Evolutionary conservation across 805 yeast genomes (phyloP).

Genomic region (Tetrapisispora iriomotensis): DNA sequence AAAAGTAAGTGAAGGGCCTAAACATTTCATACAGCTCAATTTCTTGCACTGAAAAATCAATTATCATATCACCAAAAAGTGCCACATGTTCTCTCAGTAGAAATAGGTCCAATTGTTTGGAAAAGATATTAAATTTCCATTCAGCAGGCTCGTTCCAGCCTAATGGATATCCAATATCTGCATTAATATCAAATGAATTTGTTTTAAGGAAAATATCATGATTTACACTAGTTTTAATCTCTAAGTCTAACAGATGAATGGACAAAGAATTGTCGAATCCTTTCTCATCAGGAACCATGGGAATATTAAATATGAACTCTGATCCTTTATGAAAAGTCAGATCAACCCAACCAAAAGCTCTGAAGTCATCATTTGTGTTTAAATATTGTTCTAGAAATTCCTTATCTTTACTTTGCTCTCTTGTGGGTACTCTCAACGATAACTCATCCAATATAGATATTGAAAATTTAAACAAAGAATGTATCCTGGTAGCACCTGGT

Average conservation of each 20-base stretch:
- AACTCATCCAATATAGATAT: constrained; percentile 55
- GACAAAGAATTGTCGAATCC: constrained; percentile 48
- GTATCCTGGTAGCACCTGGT: constrained; percentile 46
- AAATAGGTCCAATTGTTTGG: constrained; percentile 49
- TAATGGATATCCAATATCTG: constrained; percentile 60
- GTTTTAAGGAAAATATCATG: constrained; percentile 72
- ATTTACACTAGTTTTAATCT: constrained; percentile 73
- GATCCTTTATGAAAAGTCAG: constrained; percentile 50
- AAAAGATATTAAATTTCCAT: constrained; percentile 53
- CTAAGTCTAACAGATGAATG: constrained; percentile 43
- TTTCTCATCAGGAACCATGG: constrained; percentile 42
- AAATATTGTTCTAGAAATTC: constrained; percentile 29
- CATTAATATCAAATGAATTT: constrained; percentile 42
- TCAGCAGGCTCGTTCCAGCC: constrained; percentile 71
- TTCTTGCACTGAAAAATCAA: constrained; percentile 70
- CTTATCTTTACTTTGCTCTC: constrained; percentile 74
- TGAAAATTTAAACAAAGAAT: constrained; percentile 46
- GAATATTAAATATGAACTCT: constrained; percentile 35
- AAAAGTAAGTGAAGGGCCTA: constrained; percentile 55
- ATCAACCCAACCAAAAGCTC: constrained; percentile 93
- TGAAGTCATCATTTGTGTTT: constrained; percentile 29
- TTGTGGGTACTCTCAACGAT: constrained; percentile 64
- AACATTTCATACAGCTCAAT: constrained; percentile 66
- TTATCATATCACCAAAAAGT: constrained; percentile 56
- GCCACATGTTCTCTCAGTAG: constrained; percentile 75